Base-by-base conservation (phyloP, 345 rosid species). In the Leavenworthia alabamica region DNA sequence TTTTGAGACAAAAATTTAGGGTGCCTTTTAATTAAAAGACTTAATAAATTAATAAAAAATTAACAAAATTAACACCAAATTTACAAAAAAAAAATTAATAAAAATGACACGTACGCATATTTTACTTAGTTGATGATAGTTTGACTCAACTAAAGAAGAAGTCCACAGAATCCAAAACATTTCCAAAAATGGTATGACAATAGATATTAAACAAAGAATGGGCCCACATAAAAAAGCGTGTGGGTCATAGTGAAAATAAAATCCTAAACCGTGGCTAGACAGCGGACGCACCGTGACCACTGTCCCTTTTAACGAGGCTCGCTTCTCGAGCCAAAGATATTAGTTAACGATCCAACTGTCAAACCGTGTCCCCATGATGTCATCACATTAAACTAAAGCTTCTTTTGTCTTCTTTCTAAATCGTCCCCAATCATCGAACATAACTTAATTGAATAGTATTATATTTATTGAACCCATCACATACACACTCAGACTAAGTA, bases 281-380 rank as follows among this genome's bases (percentile, higher is more conserved):
- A 60, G 62, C 73, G 61, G 52, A 60, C 48, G 61, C 60, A 35
- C 67, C 61, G 33, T 2, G n/a, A n/a, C n/a, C n/a, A n/a, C n/a
- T n/a, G n/a, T n/a, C n/a, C 67, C 48, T 0, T 9, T 13, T 24
- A 26, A 52, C 73, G 73, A 60, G 73, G 73, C 73, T 44, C 54
- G 4, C 31, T 48, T 68, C 39, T 27, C 73, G 41, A 43, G 7
- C 54, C 67, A 58, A 23, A 59, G 47, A 12, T 53, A 60, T 9
- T 33, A 17, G 48, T 55, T 55, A n/a, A 42, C 31, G 0, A 2
- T 17, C 64, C 55, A 60, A 68, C 26, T 60, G 73, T 43, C 62
- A 0, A 68, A 60, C 67, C 73, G 73, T 45, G 73, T 68, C 6
- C 40, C 8, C 0, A 1, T 52, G 55, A 52, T 48, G 67, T 52